Percentiles rank a stretch among this genome's conserved stretches.
Evolutionary conservation across 129 eudicot species (phyloP).

Genomic region (Deinandra increscens): DNA sequence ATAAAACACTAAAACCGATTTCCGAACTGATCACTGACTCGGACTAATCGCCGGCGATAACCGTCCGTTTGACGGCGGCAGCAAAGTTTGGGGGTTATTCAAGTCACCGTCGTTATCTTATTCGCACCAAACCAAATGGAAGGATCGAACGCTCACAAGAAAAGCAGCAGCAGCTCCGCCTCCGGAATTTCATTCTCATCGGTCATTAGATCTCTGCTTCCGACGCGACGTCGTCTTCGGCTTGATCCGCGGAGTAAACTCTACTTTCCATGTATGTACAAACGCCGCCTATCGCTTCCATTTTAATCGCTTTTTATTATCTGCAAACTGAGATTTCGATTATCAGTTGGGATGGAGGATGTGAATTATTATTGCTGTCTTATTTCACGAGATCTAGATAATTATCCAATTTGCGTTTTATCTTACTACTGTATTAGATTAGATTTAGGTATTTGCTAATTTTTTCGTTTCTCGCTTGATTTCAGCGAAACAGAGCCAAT

Average conservation of each 20-base stretch:
- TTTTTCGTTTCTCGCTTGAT: background rate
- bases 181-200: slow-evolving; percentile 56
- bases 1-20: too few species aligned
- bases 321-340: background rate
- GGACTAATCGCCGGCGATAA: background rate
- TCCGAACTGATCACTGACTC: background rate
- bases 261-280: slow-evolving; percentile 67
- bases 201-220: slow-evolving; percentile 80
- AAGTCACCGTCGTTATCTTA: slow-evolving; percentile 48
- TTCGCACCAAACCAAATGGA: slow-evolving; percentile 41
- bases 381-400: slow-evolving; percentile 18
- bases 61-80: background rate
- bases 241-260: slow-evolving; percentile 90
- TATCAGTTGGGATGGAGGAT: background rate
- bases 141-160: slow-evolving; percentile 31
- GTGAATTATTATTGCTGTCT: slow-evolving; percentile 5
- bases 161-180: slow-evolving; percentile 24
- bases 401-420: background rate
- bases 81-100: background rate
- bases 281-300: background rate
- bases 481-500: background rate
- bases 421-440: background rate
- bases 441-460: background rate
- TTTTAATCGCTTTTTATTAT: background rate
- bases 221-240: slow-evolving; percentile 78